phyloP scores from a whole-genome alignment of 352 stramenopile genomes.

The Globisporangium okanoganense region DNA sequence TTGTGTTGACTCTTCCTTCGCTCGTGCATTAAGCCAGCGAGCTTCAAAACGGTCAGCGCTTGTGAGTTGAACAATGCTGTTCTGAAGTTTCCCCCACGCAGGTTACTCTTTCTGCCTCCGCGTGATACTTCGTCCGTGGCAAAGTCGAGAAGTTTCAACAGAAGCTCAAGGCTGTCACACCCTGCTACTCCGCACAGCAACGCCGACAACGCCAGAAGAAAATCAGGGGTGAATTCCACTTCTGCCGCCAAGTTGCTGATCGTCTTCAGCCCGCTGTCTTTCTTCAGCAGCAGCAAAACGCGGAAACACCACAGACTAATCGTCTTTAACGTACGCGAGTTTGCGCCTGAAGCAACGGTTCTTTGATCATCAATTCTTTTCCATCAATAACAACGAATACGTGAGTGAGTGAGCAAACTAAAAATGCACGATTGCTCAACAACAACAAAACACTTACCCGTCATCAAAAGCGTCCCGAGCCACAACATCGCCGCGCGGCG shows the following conservation, averaged over 20 bases:
- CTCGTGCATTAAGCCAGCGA: conserved; percentile 52
- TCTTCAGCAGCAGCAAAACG: conserved; percentile 72
- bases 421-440: neutral
- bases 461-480: conserved; percentile 32
- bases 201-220: conserved; percentile 51
- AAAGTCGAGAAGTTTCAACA: conserved; percentile 52
- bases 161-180: conserved; percentile 49
- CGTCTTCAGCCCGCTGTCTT: conserved; percentile 59
- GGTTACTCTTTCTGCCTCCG: conserved; percentile 18
- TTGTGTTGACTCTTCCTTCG: conserved; percentile 42
- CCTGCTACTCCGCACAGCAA: conserved; percentile 57
- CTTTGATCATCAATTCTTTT: neutral
- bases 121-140: conserved; percentile 38
- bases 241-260: conserved; percentile 40
- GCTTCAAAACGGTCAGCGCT: conserved; percentile 35
- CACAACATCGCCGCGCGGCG: neutral
- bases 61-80: conserved; percentile 50
- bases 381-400: conserved; percentile 1
- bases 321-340: conserved; percentile 22
- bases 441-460: conserved; percentile 21
- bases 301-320: conserved; percentile 72
- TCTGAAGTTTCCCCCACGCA: conserved; percentile 22
- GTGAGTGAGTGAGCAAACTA: neutral
- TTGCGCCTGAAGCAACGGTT: neutral
- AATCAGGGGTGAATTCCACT: conserved; percentile 63